phyloP scores from a whole-genome alignment of 2,329 filamentous ascomycete species.

The Arthroderma sp. region DNA sequence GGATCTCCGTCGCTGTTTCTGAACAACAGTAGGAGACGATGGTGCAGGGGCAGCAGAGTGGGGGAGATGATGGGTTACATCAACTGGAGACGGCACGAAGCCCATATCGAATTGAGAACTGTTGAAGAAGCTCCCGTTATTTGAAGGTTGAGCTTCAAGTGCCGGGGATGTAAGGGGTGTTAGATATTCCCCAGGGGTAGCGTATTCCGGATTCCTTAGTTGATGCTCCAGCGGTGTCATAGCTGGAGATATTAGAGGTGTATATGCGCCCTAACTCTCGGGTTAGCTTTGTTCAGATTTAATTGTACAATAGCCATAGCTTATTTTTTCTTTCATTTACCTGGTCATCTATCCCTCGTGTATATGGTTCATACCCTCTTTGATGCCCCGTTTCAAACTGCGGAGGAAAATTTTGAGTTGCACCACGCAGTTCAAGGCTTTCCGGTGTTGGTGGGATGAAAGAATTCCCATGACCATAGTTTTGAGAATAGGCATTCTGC shows the following conservation, averaged over 20 bases:
- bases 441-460: constrained; percentile 36
- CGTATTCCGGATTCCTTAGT: constrained; percentile 35
- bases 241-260: constrained; percentile 37
- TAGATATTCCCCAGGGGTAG: constrained; percentile 36
- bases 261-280: constrained; percentile 32
- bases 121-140: constrained; percentile 21
- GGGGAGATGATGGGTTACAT: constrained; percentile 20
- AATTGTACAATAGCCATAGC: background rate
- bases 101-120: constrained; percentile 27
- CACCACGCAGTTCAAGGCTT: constrained; percentile 36
- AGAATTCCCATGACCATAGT: constrained; percentile 13
- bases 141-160: constrained; percentile 33
- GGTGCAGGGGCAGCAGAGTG: constrained; percentile 21
- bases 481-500: constrained; percentile 11
- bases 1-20: constrained; percentile 28
- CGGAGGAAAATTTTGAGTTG: constrained; percentile 27
- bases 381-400: constrained; percentile 26
- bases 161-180: constrained; percentile 38
- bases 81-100: constrained; percentile 30
- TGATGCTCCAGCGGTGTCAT: constrained; percentile 38
- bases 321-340: constrained; percentile 14
- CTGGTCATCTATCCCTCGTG: constrained; percentile 31
- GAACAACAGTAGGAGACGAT: constrained; percentile 22
- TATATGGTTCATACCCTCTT: constrained; percentile 33
- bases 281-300: background rate